A percentile compares a stretch with the other conserved stretches of the same genome.
phyloP scores from a whole-genome alignment of 805 yeast species.

The Wickerhamomyces hampshirensis region DNA sequence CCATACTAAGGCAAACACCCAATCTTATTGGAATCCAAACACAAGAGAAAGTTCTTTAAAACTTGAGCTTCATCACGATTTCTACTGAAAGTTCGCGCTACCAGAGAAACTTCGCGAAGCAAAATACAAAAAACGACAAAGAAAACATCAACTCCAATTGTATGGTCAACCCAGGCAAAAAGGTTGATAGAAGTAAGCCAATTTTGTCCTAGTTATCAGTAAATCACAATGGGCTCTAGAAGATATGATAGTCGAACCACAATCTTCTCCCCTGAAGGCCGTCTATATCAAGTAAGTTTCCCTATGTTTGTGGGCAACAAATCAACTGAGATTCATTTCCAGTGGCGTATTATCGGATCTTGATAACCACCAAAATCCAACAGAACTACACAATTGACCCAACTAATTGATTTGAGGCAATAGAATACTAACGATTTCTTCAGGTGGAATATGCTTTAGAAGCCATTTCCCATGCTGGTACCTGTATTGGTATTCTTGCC shows the following conservation, averaged over 20 bases:
- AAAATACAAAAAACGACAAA: background rate
- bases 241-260: conserved; percentile 99
- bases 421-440: conserved; percentile 4
- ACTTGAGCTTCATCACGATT: conserved; percentile 1
- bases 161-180: too few relatives aligned
- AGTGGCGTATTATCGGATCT: background rate
- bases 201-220: too few relatives aligned
- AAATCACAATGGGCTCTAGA: conserved; percentile 62
- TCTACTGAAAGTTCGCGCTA: background rate
- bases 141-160: background rate
- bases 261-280: conserved; percentile 97
- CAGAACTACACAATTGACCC: background rate
- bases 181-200: too few relatives aligned
- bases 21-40: too few relatives aligned
- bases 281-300: conserved; percentile 76
- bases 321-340: background rate
- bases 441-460: conserved; percentile 93
- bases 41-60: conserved; percentile 28
- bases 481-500: conserved; percentile 89
- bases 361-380: too few relatives aligned
- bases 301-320: background rate
- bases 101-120: conserved; percentile 1
- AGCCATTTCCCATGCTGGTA: conserved; percentile 96
- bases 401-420: background rate
- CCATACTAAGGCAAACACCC: too few relatives aligned